Conservation (phyloP, 129 eudicot species). For the Pittosporum tobira region DNA sequence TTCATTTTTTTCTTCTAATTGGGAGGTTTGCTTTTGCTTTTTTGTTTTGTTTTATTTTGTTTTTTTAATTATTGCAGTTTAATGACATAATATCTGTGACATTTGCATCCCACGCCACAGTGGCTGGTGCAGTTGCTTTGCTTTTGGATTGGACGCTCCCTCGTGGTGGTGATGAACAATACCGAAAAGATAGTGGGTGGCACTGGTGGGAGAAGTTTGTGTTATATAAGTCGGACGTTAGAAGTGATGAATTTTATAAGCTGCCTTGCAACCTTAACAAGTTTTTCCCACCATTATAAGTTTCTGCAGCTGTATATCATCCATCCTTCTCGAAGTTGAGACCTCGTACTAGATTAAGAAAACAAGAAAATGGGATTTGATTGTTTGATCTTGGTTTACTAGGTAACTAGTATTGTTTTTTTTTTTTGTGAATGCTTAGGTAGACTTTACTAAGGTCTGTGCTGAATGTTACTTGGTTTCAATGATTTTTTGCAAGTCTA, state of each 20-base stretch:
- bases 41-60: background rate
- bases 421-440: too few species aligned
- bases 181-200: slow-evolving; percentile 41
- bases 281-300: slow-evolving; percentile 22
- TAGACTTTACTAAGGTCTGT: too few species aligned
- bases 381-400: too few species aligned
- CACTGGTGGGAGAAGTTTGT: slow-evolving; percentile 65
- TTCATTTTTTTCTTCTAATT: background rate
- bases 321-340: too few species aligned
- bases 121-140: slow-evolving; percentile 46
- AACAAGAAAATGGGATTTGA: too few species aligned
- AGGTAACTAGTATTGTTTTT: too few species aligned
- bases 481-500: too few species aligned
- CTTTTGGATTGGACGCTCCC: slow-evolving; percentile 46
- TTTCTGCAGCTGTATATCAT: background rate
- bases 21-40: too few species aligned
- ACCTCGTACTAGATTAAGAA: too few species aligned
- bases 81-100: slow-evolving; percentile 41
- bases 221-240: slow-evolving; percentile 10
- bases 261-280: slow-evolving; percentile 20
- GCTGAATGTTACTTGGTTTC: too few species aligned
- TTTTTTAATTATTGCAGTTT: slow-evolving; percentile 33
- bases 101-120: slow-evolving; percentile 52
- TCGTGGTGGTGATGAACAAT: slow-evolving; percentile 24
- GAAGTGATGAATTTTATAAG: slow-evolving; percentile 24